Evolutionary conservation across 352 stramenopile genomes (phyloP), one percentile per base, ranked within the genome.

Genomic region (Aphanomyces euteiches): DNA sequence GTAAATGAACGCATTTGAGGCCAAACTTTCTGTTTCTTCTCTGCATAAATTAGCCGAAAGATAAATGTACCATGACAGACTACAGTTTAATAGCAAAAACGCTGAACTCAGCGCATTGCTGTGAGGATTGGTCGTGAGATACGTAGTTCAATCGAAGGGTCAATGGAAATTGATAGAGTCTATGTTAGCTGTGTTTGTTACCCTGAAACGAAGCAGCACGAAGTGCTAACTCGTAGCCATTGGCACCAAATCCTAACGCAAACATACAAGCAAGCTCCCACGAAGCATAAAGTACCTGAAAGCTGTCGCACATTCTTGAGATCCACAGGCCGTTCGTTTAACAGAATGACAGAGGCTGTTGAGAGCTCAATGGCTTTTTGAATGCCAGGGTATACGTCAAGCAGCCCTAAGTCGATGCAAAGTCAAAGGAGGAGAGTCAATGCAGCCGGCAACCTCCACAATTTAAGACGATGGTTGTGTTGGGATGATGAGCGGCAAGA

Each of bases 381-480:
- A 43, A 70, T 70, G 37, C 13, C 64, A 40, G 64, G 45, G 40
- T 70, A 70, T 15, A 3, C 21, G 36, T 17, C 1, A 17, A 56
- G 17, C 38, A 60, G 47, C 10, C 39, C 45, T 47, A 61, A 2
- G 19, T 21, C 7, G 56, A 15, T 28, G 7, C 37, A 34, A 40
- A 5, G 17, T 28, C 37, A 34, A 40, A 34, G 17, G 17, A 34
- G 28, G 4, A 19, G 38, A n/a, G 43, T 12, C 15, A 17, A 66
- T 57, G 38, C 34, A 36, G 53, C 12, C 4, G 15, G 6, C 4
- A 39, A 70, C 64, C 64, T 21, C 64, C 64, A 36, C 36, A 36
- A 43, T 70, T 70, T 28, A 70, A 36, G 19, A 70, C 34, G 19
- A 70, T 34, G 7, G 47, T 58, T n/a, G 64, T 61, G 4, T 28